Evolutionary conservation across 352 stramenopile genomes (phyloP).

Genomic region (Phytophthora megakarya): DNA sequence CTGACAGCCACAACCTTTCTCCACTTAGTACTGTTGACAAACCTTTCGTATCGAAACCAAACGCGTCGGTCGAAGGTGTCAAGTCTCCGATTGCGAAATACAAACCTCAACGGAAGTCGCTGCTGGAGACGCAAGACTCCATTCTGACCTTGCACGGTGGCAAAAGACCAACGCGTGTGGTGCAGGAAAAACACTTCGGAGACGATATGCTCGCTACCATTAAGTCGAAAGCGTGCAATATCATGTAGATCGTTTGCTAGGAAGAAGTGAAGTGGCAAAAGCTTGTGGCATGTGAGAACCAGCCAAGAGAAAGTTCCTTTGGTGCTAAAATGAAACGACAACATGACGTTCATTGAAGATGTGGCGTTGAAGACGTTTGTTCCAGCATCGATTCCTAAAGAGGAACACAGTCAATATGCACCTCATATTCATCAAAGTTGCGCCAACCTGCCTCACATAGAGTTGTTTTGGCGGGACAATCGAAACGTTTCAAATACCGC

Average conservation of each 20-base stretch:
- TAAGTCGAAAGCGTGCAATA: slow-evolving; percentile 30
- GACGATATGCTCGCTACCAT: background rate
- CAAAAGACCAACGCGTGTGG: slow-evolving; percentile 24
- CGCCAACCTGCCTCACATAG: background rate
- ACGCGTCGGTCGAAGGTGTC: background rate
- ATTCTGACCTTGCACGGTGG: slow-evolving; percentile 33
- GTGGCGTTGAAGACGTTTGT: slow-evolving; percentile 4
- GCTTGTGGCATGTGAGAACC: background rate
- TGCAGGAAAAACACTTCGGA: slow-evolving; percentile 6
- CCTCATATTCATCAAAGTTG: background rate
- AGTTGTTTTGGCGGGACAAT: slow-evolving; percentile 22
- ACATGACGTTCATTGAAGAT: slow-evolving; percentile 7
- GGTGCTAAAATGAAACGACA: slow-evolving; percentile 8
- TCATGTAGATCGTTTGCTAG: slow-evolving; percentile 44
- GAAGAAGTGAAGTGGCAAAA: background rate
- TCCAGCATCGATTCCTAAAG: too few species aligned
- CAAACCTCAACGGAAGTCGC: slow-evolving; percentile 17
- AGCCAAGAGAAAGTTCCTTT: slow-evolving; percentile 38
- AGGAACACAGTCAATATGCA: too few species aligned
- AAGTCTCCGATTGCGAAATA: slow-evolving; percentile 19
- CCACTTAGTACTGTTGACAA: background rate
- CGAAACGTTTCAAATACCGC: background rate
- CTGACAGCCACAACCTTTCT: slow-evolving; percentile 1
- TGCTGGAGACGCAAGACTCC: slow-evolving; percentile 48
- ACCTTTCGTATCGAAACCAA: background rate